Evolutionary conservation across 331 rosid species (phyloP), one percentile per base, ranked within the genome.

Genomic region (Cydonia oblonga): DNA sequence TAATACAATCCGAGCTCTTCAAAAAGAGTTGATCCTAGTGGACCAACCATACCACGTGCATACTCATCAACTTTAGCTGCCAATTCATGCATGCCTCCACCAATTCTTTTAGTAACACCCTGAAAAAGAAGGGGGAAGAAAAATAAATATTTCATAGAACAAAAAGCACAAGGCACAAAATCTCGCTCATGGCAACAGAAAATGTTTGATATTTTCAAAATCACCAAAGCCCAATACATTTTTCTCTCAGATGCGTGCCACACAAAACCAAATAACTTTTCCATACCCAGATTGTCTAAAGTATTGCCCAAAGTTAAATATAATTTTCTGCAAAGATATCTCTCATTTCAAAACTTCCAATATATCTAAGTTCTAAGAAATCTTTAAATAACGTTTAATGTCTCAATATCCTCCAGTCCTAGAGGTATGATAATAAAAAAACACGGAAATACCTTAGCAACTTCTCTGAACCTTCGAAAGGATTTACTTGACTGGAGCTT

Each of bases 31-130:
- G 96, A 79, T 70, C 98, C 97, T 3, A 32, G 78, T 25, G 97
- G 98, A 74, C 98, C 98, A 23, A 93, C 83, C 97, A 93, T 87
- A 76, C 98, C 98, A 49, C 98, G 97, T 14, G 97, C 96, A 84
- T 82, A 93, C 86, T 93, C 97, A 57, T 93, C 98, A 69, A 93
- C 97, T 88, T 93, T 93, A 40, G 98, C 98, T 35, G 98, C 98
- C 86, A 79, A 85, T 82, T 90, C 97, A 77, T 93, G 97, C 95
- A 90, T 87, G 19, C 97, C 88, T 54, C 76, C 53, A 72, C 98
- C 98, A 59, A 93, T 87, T 80, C 89, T 87, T 84, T 93, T 93
- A 0, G 98, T 93, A 60, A 90, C 93, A 49, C 86, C 96, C 98
- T 93, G 74, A 73, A 56, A 60, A 66, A 64, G 60, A 65, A 26